A percentile compares a stretch with the other conserved stretches of the same genome.
Evolutionary conservation across 116 monocot species (phyloP).

Genomic region (Dioscorea cayenensis): DNA sequence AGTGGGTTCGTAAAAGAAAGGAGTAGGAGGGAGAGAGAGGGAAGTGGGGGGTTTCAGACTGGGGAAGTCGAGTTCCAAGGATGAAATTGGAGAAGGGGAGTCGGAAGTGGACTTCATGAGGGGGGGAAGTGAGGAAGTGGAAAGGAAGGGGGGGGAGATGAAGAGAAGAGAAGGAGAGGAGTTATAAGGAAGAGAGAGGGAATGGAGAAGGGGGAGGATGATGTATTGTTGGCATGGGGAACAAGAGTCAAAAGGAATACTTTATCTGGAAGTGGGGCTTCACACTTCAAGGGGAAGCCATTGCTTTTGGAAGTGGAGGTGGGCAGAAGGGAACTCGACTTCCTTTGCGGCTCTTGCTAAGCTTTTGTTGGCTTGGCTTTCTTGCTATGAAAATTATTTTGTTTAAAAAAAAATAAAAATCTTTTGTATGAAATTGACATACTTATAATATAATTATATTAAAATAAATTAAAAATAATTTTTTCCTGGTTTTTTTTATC

Average conservation of each 20-base stretch:
- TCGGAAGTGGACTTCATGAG: constrained; percentile 14
- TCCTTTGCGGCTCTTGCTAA: too few relatives aligned
- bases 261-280: constrained; percentile 7
- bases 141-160: constrained; percentile 6
- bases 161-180: neutral
- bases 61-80: constrained; percentile 4
- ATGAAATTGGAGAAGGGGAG: neutral
- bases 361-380: too few relatives aligned
- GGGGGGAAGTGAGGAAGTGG: neutral
- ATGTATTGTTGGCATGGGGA: constrained; percentile 14
- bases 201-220: neutral
- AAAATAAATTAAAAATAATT: too few relatives aligned
- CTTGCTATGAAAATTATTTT: too few relatives aligned
- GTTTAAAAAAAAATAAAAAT: too few relatives aligned
- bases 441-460: too few relatives aligned
- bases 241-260: constrained; percentile 40
- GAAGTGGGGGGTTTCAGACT: constrained; percentile 7
- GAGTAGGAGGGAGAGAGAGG: neutral
- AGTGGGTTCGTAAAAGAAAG: constrained; percentile 48
- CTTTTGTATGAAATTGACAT: too few relatives aligned
- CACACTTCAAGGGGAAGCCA: constrained; percentile 17
- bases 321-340: neutral
- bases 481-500: too few relatives aligned
- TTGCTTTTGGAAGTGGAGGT: neutral
- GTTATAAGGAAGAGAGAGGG: neutral